Evolutionary conservation across 768 basidiomycete species (phyloP), one percentile per base, ranked within the genome.

Genomic region (Tylopilus rubrobrunneus): DNA sequence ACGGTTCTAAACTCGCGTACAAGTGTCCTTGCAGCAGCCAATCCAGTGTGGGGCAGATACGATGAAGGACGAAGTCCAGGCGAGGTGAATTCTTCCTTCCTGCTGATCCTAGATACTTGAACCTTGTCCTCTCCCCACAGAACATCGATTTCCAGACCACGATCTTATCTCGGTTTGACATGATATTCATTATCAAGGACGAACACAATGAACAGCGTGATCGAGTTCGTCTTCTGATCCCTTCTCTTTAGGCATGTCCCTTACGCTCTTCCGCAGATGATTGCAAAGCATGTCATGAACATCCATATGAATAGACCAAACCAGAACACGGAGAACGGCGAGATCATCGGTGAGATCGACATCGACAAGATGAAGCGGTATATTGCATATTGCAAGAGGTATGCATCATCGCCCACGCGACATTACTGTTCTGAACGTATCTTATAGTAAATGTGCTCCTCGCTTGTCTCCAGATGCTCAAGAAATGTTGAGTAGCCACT

Each of bases 141-240:
- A 97, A 97, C 67, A 97, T 97, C 59, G 95, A 97, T 67, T 95
- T 97, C 70, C 94, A 97, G 74, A 97, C 95, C 7, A 98, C 97
- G 2, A 98, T 99, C 60, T 72, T 99, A 67, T 98, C 95, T 45
- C 89, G 97, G 52, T 99, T 99, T 71, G 97, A 99, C 68, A 96
- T 99, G 95, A 98, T 99, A 62, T 99, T 98, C 76, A 96, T 99
- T 59, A 89, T 99, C 56, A 92, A 90, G 68, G 97, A 99, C 63
- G 94, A 98, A 64, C 97, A 99, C 68, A 92, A 98, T 66, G 97
- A 98, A 69, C 76, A 78, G 39, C 82, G 97, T 45, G 97, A 99
- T 69, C 84, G 86, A 70, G 94, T 92, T 56, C 39, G 81, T 72
- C 28, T 7, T 49, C 45, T 39, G 28, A 3, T 53, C 48, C 19